Conservation (phyloP, 306 rosid genomes). For the Gillenia trifoliata region DNA sequence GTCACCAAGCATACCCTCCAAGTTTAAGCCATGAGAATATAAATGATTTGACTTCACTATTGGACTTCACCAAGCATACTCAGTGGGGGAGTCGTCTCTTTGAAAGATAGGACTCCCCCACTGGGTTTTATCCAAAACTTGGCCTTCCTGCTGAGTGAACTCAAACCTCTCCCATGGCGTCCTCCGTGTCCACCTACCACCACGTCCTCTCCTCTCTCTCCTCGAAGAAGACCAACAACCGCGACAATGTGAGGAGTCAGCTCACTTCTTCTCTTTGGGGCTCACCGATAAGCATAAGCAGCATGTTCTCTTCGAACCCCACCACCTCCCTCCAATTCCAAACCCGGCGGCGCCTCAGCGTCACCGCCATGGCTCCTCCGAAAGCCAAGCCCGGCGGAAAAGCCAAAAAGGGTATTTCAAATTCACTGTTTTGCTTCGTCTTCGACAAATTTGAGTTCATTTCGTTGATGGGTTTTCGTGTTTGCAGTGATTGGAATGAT, state of each 20-base stretch:
- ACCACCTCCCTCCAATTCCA: conserved; percentile 22
- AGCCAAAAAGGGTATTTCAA: conserved; percentile 67
- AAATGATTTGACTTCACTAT: too few species aligned
- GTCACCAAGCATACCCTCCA: not conserved
- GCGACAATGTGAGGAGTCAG: not conserved
- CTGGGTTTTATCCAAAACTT: conserved; percentile 26
- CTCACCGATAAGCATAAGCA: conserved; percentile 25
- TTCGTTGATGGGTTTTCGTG: not conserved
- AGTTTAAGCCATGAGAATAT: too few species aligned
- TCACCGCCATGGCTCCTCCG: conserved; percentile 94
- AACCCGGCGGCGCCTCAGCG: conserved; percentile 43
- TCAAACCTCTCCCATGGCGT: conserved; percentile 4
- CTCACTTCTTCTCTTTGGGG: conserved; percentile 48
- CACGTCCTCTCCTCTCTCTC: conserved; percentile 18
- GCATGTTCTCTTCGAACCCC: conserved; percentile 37
- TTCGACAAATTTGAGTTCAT: not conserved
- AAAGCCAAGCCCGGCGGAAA: conserved; percentile 88
- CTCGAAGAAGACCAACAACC: not conserved
- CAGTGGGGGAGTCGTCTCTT: not conserved
- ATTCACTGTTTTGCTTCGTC: not conserved
- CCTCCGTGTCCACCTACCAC: conserved; percentile 22
- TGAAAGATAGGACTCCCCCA: not conserved
- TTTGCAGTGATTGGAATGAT: conserved; percentile 76
- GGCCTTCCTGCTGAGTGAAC: not conserved
- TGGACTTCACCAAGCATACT: too few species aligned